Evolutionary conservation across 176 grass and related monocot genomes (phyloP), one percentile per base, ranked within the genome.

Genomic region (Ananas comosus): DNA sequence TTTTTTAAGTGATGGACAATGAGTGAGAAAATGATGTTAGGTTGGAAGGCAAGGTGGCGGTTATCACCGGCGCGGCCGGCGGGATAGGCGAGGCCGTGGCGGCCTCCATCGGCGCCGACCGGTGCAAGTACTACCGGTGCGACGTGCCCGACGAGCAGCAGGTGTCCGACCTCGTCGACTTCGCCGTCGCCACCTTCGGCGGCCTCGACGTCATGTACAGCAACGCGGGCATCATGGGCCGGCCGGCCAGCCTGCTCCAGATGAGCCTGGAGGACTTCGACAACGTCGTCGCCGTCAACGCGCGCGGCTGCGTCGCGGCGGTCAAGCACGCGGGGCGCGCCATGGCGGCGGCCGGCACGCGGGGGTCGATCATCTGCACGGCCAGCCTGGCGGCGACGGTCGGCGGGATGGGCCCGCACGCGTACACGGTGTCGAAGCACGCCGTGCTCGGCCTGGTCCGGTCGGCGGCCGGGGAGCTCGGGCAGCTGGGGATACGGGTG

Each of bases 391-490:
- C 82, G 51, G 69, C 91, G 47, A 42, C 33, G 11, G 85, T 83
- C 65, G 91, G 82, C 4, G 88, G 88, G n/a, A 80, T 69, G 52
- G 91, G 82, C 0, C 91, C 88, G 3, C 78, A 80, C 1, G 67
- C 88, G 24, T 96, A 96, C 81, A 83, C 81, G 53, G 82, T 85
- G 22, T 96, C 91, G 50, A 96, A 96, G 83, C 91, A 91, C 66
- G 91, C 91, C 11, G 51, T 96, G 69, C 67, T 88, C 66, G 87
- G 91, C 28, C 70, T 96, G 67, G 87, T 96, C 21, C 80, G 82
- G 50, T 80, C 82, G 2, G 88, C 91, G 1, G 82, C 91, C 0
- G 77, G 74, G 0, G 91, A 91, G 74, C 85, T 96, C 1, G 91
- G 91, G 9, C 78, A 10, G 0, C 77, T 79, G 24, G 88, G 91